Conservation (phyloP, 2,329 filamentous ascomycete species). For the Aspergillus floridensis region DNA sequence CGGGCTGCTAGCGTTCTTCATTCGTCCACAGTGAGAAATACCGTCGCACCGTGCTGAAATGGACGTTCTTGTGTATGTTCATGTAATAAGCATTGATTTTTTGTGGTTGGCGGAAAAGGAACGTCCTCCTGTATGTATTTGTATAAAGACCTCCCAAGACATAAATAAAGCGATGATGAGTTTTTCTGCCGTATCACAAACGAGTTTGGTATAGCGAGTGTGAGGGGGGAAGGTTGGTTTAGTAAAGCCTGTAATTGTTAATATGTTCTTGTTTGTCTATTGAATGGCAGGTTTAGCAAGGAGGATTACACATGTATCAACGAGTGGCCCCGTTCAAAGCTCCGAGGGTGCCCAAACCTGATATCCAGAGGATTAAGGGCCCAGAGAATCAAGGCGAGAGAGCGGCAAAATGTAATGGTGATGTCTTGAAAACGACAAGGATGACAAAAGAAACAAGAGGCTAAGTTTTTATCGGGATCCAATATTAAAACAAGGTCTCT, state of each 20-base stretch:
- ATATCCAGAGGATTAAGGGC: no score
- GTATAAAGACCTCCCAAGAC: neutral
- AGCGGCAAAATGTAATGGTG: no score
- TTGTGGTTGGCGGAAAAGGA: neutral
- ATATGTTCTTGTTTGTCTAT: no score
- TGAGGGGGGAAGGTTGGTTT: no score
- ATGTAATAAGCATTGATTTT: neutral
- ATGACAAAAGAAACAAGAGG: constrained; percentile 21
- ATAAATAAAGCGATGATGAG: neutral
- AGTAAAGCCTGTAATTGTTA: no score
- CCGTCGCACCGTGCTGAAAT: neutral
- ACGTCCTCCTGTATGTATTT: neutral
- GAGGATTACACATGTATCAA: no score
- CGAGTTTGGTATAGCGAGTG: no score
- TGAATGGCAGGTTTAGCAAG: no score
- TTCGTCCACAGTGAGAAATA: constrained; percentile 43
- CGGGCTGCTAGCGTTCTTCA: constrained; percentile 51
- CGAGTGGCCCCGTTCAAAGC: no score
- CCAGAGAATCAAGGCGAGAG: no score
- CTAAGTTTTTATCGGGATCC: constrained; percentile 33
- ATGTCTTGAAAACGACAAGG: no score
- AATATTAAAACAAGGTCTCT: constrained; percentile 42
- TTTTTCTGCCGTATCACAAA: neutral
- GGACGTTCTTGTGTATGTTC: neutral
- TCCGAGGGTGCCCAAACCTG: no score